Evolutionary conservation across 2,329 filamentous ascomycete genomes (phyloP).

Genomic region (Pyrenochaeta sp.): DNA sequence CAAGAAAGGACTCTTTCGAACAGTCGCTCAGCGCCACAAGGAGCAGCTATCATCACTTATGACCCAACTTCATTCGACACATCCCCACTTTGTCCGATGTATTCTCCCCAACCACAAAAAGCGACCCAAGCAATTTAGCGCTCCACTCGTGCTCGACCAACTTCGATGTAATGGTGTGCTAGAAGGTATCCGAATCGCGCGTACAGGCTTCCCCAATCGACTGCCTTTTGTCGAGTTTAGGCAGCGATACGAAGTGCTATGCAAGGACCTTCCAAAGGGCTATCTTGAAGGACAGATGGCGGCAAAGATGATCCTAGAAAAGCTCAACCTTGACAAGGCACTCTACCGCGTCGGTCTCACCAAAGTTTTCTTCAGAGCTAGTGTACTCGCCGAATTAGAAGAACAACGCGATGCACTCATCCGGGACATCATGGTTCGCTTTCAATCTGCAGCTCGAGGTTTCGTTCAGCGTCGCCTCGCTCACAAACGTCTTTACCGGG

Average conservation of each 20-base stretch:
- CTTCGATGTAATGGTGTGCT: conserved; percentile 98
- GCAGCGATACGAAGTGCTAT: conserved; percentile 94
- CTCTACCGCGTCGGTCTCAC: conserved; percentile 94
- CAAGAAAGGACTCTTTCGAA: conserved; percentile 96
- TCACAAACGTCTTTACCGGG: conserved; percentile 91
- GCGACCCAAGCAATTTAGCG: conserved; percentile 89
- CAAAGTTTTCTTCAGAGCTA: conserved; percentile 97
- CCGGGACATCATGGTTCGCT: conserved; percentile 89
- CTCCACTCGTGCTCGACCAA: conserved; percentile 93
- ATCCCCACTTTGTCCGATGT: conserved; percentile 97
- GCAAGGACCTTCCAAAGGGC: conserved; percentile 82
- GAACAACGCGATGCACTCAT: conserved; percentile 94
- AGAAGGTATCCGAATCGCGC: conserved; percentile 96
- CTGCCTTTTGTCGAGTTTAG: conserved; percentile 93
- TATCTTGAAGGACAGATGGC: conserved; percentile 90
- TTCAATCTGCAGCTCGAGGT: conserved; percentile 90
- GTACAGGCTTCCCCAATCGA: conserved; percentile 95
- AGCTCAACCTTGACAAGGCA: conserved; percentile 82
- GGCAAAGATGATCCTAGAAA: conserved; percentile 86
- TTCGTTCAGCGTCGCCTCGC: conserved; percentile 88
- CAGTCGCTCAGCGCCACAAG: conserved; percentile 95
- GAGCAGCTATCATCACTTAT: conserved; percentile 98
- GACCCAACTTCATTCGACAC: conserved; percentile 91
- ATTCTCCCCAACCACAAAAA: conserved; percentile 99
- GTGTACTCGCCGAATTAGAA: conserved; percentile 94